These are phyloP conservation scores for Phaseolus lunatus DNA, from an alignment of 306 rosid genomes.

Conservation along the genomic window DNA sequence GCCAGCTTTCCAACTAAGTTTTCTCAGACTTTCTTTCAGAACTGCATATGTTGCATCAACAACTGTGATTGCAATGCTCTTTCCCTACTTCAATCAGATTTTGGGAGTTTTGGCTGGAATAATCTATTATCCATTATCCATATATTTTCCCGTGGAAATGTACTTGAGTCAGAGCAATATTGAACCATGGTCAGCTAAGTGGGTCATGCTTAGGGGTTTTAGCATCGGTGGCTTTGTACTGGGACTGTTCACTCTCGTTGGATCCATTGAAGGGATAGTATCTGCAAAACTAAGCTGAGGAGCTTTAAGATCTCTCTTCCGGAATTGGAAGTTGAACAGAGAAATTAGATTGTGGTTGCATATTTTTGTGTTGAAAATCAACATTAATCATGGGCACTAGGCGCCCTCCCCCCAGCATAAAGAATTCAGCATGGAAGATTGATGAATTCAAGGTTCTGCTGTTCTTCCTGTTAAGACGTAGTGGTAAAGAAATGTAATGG, in stretches of 20 bases:
- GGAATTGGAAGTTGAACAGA: slow-evolving; percentile 11
- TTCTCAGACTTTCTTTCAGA: slow-evolving; percentile 63
- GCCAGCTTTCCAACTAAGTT: slow-evolving; percentile 50
- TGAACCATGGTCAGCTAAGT: slow-evolving; percentile 61
- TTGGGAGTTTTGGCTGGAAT: slow-evolving; percentile 72
- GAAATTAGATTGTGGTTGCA: slow-evolving; percentile 30
- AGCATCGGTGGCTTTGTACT: slow-evolving; percentile 55
- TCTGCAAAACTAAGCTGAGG: slow-evolving; percentile 57
- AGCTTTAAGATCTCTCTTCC: slow-evolving; percentile 1
- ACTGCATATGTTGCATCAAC: slow-evolving; percentile 61
- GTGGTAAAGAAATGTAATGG: slow-evolving; percentile 16
- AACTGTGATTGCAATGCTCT: slow-evolving; percentile 58
- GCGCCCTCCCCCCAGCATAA: neutral
- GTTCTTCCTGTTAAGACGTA: slow-evolving; percentile 18
- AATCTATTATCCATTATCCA: slow-evolving; percentile 66
- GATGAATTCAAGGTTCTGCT: slow-evolving; percentile 31
- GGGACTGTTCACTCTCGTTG: slow-evolving; percentile 59
- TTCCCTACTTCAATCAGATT: slow-evolving; percentile 79
- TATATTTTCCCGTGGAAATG: slow-evolving; percentile 79
- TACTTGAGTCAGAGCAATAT: slow-evolving; percentile 58
- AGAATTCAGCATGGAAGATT: slow-evolving; percentile 10
- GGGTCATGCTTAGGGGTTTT: slow-evolving; percentile 63
- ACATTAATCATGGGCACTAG: slow-evolving; percentile 5
- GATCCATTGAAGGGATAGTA: slow-evolving; percentile 70
- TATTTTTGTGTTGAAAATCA: slow-evolving; percentile 12